These are phyloP conservation scores for Leucoagaricus sp. DNA, from an alignment of 1,284 basidiomycete species.

Conservation along the genomic window DNA sequence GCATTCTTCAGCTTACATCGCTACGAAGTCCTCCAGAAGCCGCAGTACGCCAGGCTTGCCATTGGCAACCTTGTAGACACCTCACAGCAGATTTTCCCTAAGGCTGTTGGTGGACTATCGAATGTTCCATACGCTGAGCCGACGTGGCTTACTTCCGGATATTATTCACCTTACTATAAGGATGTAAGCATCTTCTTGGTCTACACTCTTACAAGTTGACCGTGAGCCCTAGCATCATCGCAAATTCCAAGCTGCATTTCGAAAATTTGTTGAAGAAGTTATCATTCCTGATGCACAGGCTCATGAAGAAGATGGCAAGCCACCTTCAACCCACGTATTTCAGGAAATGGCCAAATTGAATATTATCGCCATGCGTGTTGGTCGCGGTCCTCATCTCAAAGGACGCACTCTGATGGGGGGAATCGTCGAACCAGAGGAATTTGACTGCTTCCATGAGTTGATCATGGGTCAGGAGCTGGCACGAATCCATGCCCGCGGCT, in stretches of 20 bases:
- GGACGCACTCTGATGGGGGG: constrained; percentile 83
- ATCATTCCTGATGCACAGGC: constrained; percentile 46
- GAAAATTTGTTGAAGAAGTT: constrained; percentile 37
- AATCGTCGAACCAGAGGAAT: constrained; percentile 84
- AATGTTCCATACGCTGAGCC: constrained; percentile 84
- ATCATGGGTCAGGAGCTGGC: constrained; percentile 42
- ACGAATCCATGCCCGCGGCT: constrained; percentile 46
- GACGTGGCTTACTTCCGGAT: constrained; percentile 71
- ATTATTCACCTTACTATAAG: constrained; percentile 69
- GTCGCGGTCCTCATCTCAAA: constrained; percentile 82
- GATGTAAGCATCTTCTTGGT: too few species aligned
- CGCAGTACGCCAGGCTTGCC: constrained; percentile 70
- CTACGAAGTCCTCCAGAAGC: constrained; percentile 74
- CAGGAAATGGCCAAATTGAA: constrained; percentile 74
- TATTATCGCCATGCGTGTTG: constrained; percentile 89
- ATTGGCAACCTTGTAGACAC: constrained; percentile 71
- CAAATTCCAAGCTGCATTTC: constrained; percentile 39
- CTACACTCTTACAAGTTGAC: too few species aligned
- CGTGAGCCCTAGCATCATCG: constrained; percentile 38
- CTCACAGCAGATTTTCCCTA: constrained; percentile 53
- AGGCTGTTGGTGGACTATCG: constrained; percentile 57
- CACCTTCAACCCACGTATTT: constrained; percentile 61
- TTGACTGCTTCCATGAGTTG: constrained; percentile 75
- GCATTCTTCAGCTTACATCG: constrained; percentile 83
- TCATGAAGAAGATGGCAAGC: constrained; percentile 78